These are phyloP conservation scores for Pseudogymnoascus sp. DNA, from an alignment of 2,329 filamentous ascomycete genomes.

Conservation along the genomic window DNA sequence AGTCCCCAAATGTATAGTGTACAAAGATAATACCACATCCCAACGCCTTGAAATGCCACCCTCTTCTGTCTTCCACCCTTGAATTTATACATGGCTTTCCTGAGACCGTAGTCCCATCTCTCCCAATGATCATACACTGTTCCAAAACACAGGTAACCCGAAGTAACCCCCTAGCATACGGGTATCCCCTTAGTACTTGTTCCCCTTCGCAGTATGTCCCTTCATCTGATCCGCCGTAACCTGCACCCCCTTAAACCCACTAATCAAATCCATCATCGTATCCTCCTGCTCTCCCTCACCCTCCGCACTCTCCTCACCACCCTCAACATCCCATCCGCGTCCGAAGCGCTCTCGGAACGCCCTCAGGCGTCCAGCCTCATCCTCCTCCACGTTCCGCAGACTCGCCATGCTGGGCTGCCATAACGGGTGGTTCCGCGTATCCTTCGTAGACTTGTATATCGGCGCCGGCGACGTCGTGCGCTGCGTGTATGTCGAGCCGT, in stretches of 20 bases:
- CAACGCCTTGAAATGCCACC: conserved; percentile 5
- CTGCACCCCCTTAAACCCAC: conserved; percentile 32
- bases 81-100: conserved; percentile 27
- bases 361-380: conserved; percentile 84
- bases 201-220: conserved; percentile 28
- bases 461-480: conserved; percentile 66
- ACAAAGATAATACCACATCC: conserved; percentile 8
- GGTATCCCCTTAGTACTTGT: conserved; percentile 28
- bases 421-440: conserved; percentile 78
- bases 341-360: conserved; percentile 84
- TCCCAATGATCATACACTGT: conserved; percentile 6
- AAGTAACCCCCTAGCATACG: neutral
- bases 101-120: neutral
- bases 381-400: conserved; percentile 81
- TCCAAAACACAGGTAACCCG: neutral
- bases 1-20: conserved; percentile 5
- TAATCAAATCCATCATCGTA: conserved; percentile 50
- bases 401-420: conserved; percentile 85
- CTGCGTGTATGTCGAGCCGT: conserved; percentile 76
- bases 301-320: conserved; percentile 26
- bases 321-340: conserved; percentile 64
- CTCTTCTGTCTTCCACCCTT: conserved; percentile 11
- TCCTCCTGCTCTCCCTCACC: conserved; percentile 36
- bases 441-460: conserved; percentile 58
- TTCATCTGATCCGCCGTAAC: conserved; percentile 26